Evolutionary conservation across 768 basidiomycete species (phyloP).

Genomic region (Tylopilus sp.): DNA sequence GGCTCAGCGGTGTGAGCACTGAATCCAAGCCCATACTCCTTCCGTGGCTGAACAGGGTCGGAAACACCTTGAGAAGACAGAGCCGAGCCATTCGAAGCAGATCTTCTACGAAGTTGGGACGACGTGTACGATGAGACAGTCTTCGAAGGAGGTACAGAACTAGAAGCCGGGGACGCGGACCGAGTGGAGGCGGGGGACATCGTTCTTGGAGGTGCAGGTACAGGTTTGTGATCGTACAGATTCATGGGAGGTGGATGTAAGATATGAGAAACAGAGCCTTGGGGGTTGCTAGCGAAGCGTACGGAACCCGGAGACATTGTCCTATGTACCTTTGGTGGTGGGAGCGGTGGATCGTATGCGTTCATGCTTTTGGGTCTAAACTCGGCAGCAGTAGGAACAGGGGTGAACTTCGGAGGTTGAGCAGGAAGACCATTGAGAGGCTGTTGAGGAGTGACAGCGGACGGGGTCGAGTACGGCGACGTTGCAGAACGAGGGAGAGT

Average conservation of each 20-base stretch:
- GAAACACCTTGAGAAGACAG: slow-evolving; percentile 30
- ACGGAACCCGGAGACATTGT: slow-evolving; percentile 24
- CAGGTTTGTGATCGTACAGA: slow-evolving; percentile 18
- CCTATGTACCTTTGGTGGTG: slow-evolving; percentile 39
- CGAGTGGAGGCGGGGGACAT: slow-evolving; percentile 28
- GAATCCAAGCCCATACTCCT: slow-evolving; percentile 26
- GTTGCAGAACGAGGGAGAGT: slow-evolving; percentile 22
- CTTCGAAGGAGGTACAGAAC: slow-evolving; percentile 35
- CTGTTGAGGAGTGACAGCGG: slow-evolving; percentile 8
- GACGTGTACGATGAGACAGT: slow-evolving; percentile 11
- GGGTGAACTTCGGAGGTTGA: slow-evolving; percentile 31
- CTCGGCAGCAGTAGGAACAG: slow-evolving; percentile 41
- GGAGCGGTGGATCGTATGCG: slow-evolving; percentile 77
- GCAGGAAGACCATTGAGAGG: slow-evolving; percentile 22
- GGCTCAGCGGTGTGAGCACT: slow-evolving; percentile 19
- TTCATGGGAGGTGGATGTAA: slow-evolving; percentile 10
- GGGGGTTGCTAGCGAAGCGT: slow-evolving; percentile 20
- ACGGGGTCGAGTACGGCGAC: slow-evolving; percentile 22
- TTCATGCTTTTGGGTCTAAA: slow-evolving; percentile 63
- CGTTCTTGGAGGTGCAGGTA: slow-evolving; percentile 26
- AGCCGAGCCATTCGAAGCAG: slow-evolving; percentile 44
- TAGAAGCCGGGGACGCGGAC: slow-evolving; percentile 24
- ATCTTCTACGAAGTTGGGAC: slow-evolving; percentile 34
- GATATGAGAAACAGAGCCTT: slow-evolving; percentile 9
- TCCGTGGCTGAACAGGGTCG: slow-evolving; percentile 22